Conservation (phyloP, 2,329 filamentous ascomycete genomes). For the Fusarium tricinctum region DNA sequence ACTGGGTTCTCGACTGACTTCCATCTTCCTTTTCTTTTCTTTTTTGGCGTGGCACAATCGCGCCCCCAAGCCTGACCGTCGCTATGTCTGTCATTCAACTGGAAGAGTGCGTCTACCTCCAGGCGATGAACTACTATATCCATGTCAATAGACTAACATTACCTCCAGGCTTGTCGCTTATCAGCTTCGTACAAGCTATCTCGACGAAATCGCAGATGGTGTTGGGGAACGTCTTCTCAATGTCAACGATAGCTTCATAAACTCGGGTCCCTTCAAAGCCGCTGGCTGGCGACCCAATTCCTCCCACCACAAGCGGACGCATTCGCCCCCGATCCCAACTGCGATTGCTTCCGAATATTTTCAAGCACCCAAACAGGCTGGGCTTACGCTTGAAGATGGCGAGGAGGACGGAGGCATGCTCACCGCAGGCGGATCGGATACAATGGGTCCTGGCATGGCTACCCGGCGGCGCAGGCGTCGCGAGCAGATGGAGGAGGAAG, state of each 20-base stretch:
- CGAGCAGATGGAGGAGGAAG: conserved; percentile 85
- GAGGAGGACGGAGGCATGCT: conserved; percentile 81
- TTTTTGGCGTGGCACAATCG: conserved; percentile 13
- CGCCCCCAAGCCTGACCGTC: conserved; percentile 5
- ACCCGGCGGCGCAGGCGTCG: conserved; percentile 75
- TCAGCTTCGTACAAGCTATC: conserved; percentile 83
- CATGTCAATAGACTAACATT: conserved; percentile 38
- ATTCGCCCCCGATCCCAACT: conserved; percentile 88
- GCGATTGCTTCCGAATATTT: conserved; percentile 88
- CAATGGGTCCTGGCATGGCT: conserved; percentile 75
- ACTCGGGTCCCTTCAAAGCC: conserved; percentile 84
- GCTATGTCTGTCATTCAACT: conserved; percentile 58
- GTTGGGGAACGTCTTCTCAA: conserved; percentile 88
- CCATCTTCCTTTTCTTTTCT: neutral
- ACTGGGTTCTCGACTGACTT: neutral
- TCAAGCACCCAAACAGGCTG: conserved; percentile 74
- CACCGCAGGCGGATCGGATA: conserved; percentile 76
- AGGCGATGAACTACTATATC: neutral
- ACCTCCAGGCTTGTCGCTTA: conserved; percentile 79
- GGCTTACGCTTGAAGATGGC: conserved; percentile 76
- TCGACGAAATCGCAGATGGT: conserved; percentile 84
- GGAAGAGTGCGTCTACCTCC: conserved; percentile 53
- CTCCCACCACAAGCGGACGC: conserved; percentile 82
- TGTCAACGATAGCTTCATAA: conserved; percentile 82
- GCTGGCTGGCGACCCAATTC: conserved; percentile 84